phyloP scores from a whole-genome alignment of 345 rosid genomes.

The Physaria fendleri region DNA sequence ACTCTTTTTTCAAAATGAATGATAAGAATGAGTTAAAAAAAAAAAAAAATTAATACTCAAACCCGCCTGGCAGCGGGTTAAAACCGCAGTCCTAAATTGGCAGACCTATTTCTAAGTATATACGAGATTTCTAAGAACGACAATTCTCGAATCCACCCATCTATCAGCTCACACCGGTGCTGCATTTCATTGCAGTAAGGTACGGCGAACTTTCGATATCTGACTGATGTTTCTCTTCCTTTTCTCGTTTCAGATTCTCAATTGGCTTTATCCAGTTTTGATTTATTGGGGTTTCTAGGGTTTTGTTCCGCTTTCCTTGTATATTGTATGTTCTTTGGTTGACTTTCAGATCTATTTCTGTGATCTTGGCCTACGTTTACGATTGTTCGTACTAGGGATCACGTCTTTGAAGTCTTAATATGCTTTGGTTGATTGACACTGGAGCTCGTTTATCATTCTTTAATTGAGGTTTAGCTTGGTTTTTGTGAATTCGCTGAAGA shows the following conservation, averaged over 20 bases:
- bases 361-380: slow-evolving; percentile 9
- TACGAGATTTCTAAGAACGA: no score
- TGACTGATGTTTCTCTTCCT: no score
- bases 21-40: no score
- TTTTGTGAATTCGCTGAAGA: neutral
- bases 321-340: slow-evolving; percentile 8
- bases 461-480: neutral
- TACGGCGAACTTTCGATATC: no score
- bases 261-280: neutral
- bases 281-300: neutral
- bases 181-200: no score
- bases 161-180: no score
- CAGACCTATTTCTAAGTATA: no score
- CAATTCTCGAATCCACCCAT: no score
- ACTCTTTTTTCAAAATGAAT: no score
- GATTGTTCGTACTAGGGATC: neutral
- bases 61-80: no score
- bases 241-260: slow-evolving; percentile 8
- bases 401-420: neutral
- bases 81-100: no score
- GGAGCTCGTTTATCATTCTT: neutral
- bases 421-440: slow-evolving; percentile 7
- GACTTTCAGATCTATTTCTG: slow-evolving; percentile 16
- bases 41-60: no score
- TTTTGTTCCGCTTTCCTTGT: neutral